These are phyloP conservation scores for Mesotaenium endlicherianum DNA, from an alignment of 139 green algal genomes.

Conservation along the genomic window DNA sequence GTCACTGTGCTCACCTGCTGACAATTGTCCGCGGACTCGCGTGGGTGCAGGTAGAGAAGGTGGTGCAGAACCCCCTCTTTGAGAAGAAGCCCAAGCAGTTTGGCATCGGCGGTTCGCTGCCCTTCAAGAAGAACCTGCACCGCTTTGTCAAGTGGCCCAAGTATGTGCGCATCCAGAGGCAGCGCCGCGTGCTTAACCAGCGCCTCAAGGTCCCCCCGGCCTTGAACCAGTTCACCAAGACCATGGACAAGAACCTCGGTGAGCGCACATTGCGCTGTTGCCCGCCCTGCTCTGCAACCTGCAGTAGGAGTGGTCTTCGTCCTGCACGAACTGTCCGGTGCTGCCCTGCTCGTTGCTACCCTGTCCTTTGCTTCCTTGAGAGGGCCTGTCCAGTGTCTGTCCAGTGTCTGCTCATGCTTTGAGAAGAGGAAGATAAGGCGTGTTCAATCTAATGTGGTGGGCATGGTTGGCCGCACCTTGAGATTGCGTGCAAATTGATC, in stretches of 20 bases:
- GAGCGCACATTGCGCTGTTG: too few relatives aligned
- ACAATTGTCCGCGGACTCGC: neutral
- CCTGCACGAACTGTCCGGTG: too few relatives aligned
- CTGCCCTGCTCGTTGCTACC: too few relatives aligned
- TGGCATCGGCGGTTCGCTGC: slow-evolving; percentile 81
- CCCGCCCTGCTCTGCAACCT: too few relatives aligned
- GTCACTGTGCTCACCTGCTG: neutral
- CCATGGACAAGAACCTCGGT: slow-evolving; percentile 89
- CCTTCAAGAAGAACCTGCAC: slow-evolving; percentile 87
- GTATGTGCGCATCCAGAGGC: slow-evolving; percentile 97
- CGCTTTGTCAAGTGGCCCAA: slow-evolving; percentile 99
- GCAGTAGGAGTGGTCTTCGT: too few relatives aligned
- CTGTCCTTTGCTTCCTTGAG: too few relatives aligned
- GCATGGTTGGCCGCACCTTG: too few relatives aligned
- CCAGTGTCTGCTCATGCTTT: too few relatives aligned
- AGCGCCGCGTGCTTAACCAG: slow-evolving; percentile 89
- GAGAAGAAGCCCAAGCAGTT: slow-evolving; percentile 92
- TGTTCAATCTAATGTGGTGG: too few relatives aligned
- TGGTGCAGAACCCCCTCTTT: slow-evolving; percentile 83
- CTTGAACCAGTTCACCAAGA: slow-evolving; percentile 83
- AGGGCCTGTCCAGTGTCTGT: too few relatives aligned
- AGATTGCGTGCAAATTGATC: too few relatives aligned
- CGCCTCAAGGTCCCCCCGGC: slow-evolving; percentile 72
- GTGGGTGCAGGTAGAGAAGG: slow-evolving; percentile 4
- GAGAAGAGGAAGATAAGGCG: too few relatives aligned